Evolutionary conservation across 345 rosid genomes (phyloP), one percentile per base, ranked within the genome.

Genomic region (Eucalyptus urophylla): DNA sequence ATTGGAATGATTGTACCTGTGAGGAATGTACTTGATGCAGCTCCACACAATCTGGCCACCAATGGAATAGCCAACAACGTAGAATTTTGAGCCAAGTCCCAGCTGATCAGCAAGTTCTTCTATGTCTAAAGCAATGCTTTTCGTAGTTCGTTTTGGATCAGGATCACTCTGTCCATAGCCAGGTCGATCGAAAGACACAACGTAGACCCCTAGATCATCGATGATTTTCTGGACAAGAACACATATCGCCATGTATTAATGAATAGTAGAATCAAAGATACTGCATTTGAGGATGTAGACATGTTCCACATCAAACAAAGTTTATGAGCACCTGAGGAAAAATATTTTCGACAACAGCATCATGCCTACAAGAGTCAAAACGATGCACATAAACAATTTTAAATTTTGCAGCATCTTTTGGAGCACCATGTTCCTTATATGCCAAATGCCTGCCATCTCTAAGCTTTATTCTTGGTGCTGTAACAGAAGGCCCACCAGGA

Each of bases 151-250:
- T 88, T 60, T 69, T 88, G 91, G 89, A 43, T 90, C 86, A 49
- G 89, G 91, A 67, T 90, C 91, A 40, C 91, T 90, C 86, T 90
- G 88, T 21, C 91, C 91, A 37, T 90, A 90, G 29, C 91, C 91
- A 86, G 91, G 91, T 54, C 91, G 86, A 69, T 90, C 91, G 31
- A 90, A 90, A 31, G 91, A 90, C 80, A 90, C 89, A 21, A 88
- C 54, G 60, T 86, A 88, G 72, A 90, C 47, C 65, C 89, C 91
- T 29, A 88, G 80, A 29, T 87, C 88, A 25, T 88, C 49, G 24
- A 90, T 81, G n/a, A 88, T 27, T 80, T 90, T 60, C 91, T 90
- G 89, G 44, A 44, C 22, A 37, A 89, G 87, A 25, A 33, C 60
- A 87, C 88, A 86, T 53, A 67, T 10, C 12, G 4, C 31, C 37